Percentiles rank a stretch among this genome's conserved stretches.
Conservation (phyloP, 2,329 filamentous ascomycete species). For the Cytospora mali region DNA sequence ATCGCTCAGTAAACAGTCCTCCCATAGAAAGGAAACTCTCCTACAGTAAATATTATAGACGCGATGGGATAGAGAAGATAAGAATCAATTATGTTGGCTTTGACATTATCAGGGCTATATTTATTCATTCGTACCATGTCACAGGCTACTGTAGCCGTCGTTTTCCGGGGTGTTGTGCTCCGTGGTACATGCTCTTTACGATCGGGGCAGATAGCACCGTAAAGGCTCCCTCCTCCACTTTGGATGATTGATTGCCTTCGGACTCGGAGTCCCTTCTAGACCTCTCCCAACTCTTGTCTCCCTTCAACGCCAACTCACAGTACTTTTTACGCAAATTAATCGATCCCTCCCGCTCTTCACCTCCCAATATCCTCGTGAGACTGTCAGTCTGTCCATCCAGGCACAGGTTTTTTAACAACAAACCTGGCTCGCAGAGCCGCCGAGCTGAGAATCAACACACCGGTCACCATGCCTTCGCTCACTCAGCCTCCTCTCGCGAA, state of each 20-base stretch:
- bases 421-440: constrained; percentile 12
- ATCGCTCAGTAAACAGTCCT: background rate
- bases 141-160: background rate
- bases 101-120: background rate
- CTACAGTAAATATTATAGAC: background rate
- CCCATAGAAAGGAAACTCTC: background rate
- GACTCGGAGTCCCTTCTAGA: constrained; percentile 1
- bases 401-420: background rate
- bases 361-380: background rate
- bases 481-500: constrained; percentile 21
- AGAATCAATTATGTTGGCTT: background rate
- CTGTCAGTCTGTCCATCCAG: background rate
- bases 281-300: background rate
- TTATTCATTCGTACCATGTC: background rate
- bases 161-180: background rate
- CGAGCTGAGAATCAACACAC: constrained; percentile 6
- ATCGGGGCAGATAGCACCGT: background rate
- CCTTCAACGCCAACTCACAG: background rate
- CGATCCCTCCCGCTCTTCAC: background rate
- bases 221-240: background rate
- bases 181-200: background rate
- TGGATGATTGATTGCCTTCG: background rate
- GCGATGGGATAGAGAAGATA: background rate
- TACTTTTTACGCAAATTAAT: background rate
- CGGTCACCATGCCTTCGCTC: constrained; percentile 25